These are phyloP conservation scores for Logfia minima DNA, from an alignment of 129 eudicot species.

Conservation along the genomic window DNA sequence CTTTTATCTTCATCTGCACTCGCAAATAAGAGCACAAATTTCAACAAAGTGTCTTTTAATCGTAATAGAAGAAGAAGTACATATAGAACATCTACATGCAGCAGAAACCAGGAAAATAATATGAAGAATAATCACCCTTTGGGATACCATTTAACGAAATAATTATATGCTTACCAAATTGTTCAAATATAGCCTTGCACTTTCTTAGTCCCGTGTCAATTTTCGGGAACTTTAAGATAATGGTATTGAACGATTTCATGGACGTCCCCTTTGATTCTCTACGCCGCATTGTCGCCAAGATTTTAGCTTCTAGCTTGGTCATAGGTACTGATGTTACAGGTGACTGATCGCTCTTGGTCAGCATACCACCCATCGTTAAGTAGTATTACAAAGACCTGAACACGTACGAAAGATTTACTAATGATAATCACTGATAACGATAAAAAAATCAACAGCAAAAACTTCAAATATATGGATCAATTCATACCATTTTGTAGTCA, in stretches of 20 bases:
- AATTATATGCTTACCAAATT: conserved; percentile 54
- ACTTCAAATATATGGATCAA: not conserved
- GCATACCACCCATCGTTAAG: conserved; percentile 60
- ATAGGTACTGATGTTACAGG: conserved; percentile 47
- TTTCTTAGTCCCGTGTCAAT: conserved; percentile 69
- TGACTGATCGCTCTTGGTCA: conserved; percentile 43
- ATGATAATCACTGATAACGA: not conserved
- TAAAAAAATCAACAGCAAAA: not conserved
- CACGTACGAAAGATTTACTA: not conserved
- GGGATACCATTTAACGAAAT: not conserved
- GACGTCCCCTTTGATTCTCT: conserved; percentile 72
- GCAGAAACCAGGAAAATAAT: not conserved
- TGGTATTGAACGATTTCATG: conserved; percentile 68
- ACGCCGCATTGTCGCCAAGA: conserved; percentile 61
- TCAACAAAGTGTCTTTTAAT: not conserved
- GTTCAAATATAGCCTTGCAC: conserved; percentile 69
- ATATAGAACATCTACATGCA: not conserved
- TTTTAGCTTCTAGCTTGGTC: conserved; percentile 77
- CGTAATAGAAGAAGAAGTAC: not conserved
- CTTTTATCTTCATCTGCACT: conserved; percentile 70
- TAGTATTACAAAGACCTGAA: conserved; percentile 12
- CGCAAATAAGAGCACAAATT: not conserved
- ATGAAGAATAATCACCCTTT: not conserved
- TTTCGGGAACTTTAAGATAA: conserved; percentile 78
- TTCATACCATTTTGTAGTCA: conserved; percentile 16